These are phyloP conservation scores for Mycena chlorophos DNA, from an alignment of 768 basidiomycete species.

Conservation along the genomic window DNA sequence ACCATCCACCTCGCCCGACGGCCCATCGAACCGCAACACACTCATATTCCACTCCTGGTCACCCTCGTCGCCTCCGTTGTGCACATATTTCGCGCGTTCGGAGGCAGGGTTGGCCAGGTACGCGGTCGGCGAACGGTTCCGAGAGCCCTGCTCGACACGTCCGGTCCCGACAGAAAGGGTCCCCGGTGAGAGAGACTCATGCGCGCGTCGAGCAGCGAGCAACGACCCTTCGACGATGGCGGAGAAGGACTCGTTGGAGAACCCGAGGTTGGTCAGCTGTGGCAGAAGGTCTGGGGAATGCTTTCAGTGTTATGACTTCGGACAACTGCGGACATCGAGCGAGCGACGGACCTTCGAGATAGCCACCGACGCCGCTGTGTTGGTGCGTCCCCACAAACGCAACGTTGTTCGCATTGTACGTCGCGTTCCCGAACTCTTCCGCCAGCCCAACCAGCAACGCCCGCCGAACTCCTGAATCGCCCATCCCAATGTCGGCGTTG, in stretches of 20 bases:
- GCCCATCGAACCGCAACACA: conserved; percentile 50
- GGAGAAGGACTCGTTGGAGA: conserved; percentile 66
- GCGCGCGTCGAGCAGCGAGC: conserved; percentile 65
- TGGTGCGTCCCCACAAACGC: conserved; percentile 78
- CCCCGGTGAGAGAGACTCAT: conserved; percentile 61
- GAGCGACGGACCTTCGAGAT: conserved; percentile 50
- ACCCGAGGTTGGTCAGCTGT: conserved; percentile 72
- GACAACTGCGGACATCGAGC: background rate
- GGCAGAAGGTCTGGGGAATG: conserved; percentile 59
- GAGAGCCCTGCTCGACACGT: conserved; percentile 64
- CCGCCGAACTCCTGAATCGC: conserved; percentile 69
- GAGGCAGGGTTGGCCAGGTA: conserved; percentile 73
- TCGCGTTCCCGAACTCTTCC: conserved; percentile 49
- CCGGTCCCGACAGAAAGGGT: conserved; percentile 67
- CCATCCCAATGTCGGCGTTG: conserved; percentile 23
- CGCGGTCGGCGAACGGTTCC: conserved; percentile 73
- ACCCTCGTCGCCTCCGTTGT: conserved; percentile 20
- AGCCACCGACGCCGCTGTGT: conserved; percentile 78
- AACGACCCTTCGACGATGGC: conserved; percentile 73
- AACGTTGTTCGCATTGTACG: conserved; percentile 69
- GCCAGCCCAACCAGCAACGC: conserved; percentile 63
- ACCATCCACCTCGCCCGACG: conserved; percentile 42
- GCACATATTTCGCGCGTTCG: conserved; percentile 65
- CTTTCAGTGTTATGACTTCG: no score
- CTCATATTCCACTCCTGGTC: conserved; percentile 78